Conservation (phyloP, 2,329 filamentous ascomycete genomes). For the Lasiodiplodia gonubiensis region DNA sequence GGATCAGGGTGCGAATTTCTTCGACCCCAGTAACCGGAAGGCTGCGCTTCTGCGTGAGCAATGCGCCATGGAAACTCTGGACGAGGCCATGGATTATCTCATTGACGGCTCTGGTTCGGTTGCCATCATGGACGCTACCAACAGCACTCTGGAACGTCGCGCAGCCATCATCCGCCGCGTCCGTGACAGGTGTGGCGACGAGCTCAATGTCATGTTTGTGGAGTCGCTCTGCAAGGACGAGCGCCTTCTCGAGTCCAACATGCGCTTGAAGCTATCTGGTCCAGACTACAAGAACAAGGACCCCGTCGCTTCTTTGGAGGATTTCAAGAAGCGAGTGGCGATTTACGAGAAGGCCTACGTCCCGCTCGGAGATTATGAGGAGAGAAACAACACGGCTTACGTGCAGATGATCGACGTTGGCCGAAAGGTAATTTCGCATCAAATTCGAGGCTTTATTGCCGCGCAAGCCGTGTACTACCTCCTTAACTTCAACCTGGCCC, state of each 20-base stretch:
- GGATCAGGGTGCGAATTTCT: conserved; percentile 92
- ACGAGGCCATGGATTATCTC: conserved; percentile 91
- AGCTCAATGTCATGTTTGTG: conserved; percentile 89
- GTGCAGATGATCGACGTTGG: conserved; percentile 99
- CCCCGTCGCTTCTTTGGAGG: conserved; percentile 78
- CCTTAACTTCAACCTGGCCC: conserved; percentile 94
- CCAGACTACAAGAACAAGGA: conserved; percentile 97
- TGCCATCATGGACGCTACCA: conserved; percentile 95
- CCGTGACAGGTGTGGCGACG: conserved; percentile 78
- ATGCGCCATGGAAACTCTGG: conserved; percentile 87
- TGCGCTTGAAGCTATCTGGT: conserved; percentile 93
- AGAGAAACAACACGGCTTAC: conserved; percentile 88
- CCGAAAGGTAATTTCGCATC: conserved; percentile 88
- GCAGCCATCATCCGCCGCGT: conserved; percentile 84
- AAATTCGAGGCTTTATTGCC: conserved; percentile 88
- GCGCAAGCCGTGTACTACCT: conserved; percentile 93
- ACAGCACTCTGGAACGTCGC: conserved; percentile 87
- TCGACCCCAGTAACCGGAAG: conserved; percentile 84
- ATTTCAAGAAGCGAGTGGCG: conserved; percentile 90
- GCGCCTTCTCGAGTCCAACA: conserved; percentile 87
- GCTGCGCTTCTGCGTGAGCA: conserved; percentile 87
- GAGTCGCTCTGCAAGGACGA: conserved; percentile 92
- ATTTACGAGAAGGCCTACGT: conserved; percentile 96
- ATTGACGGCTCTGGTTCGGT: conserved; percentile 82
- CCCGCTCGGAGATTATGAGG: conserved; percentile 87